Percentiles rank a stretch among this genome's conserved stretches.
Evolutionary conservation across 345 rosid genomes (phyloP).

Genomic region (Luvunga scandens): DNA sequence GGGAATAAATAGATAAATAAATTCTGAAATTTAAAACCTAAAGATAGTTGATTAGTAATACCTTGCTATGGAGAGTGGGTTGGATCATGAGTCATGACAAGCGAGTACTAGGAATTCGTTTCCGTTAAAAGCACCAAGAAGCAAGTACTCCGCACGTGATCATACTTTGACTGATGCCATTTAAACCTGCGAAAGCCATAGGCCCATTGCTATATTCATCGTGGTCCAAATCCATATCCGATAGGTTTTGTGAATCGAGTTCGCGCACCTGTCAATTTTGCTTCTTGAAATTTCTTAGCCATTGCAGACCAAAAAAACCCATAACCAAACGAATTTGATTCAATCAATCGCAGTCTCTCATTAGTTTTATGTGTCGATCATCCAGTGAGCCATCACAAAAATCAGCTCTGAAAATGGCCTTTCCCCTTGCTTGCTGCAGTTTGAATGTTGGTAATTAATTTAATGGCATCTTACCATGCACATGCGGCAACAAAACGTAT

Average conservation of each 20-base stretch:
- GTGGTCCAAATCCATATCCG: neutral
- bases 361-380: neutral
- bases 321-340: neutral
- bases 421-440: neutral
- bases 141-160: no score
- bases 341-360: neutral
- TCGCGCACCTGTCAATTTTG: conserved; percentile 6
- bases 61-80: no score
- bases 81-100: no score
- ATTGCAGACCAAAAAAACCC: neutral
- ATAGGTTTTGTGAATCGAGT: neutral
- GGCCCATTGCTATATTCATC: neutral
- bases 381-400: neutral
- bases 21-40: no score
- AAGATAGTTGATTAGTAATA: no score
- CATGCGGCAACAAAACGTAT: neutral
- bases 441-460: neutral
- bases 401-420: neutral
- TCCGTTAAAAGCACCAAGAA: no score
- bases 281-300: neutral
- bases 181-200: neutral
- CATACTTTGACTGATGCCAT: no score
- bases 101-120: no score
- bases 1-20: no score
- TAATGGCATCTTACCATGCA: neutral